Evolutionary conservation across 331 rosid species (phyloP), one percentile per base, ranked within the genome.

Genomic region (Telfairia occidentalis): DNA sequence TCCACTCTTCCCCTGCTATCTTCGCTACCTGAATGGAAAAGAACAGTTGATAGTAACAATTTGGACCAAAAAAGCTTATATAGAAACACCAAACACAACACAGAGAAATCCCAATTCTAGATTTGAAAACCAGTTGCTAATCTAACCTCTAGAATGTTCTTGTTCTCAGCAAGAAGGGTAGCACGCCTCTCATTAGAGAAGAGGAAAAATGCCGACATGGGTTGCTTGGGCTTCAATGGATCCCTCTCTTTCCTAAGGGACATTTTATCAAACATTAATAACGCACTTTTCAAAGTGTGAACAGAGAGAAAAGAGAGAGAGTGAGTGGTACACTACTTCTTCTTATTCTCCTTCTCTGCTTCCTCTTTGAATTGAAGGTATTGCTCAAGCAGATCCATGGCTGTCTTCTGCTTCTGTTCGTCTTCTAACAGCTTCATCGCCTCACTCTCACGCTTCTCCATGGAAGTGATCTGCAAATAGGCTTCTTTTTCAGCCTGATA

Each of bases 161-260:
- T 95, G 74, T 86, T 87, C 71, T 83, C 92, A 1, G 87, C 89
- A 50, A 71, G 63, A 58, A 95, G 83, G 52, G 89, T 85, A 4
- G 93, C 77, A 26, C 97, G 80, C 80, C 96, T 88, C 71, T 88
- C 97, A 26, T 84, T 91, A 24, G 96, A 79, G 82, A 78, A 94
- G 74, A 94, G 29, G 80, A 91, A 85, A 84, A 84, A 94, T 3
- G 96, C 89, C 30, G 98, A 90, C 87, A 90, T 38, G 8, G 98
- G 97, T 0, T 90, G 96, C 84, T 91, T 95, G 48, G 98, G 98
- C 71, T 90, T 95, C 96, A 85, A 74, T 18, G 97, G 97, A 79
- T 95, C 97, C 85, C 83, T 95, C 58, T 86, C 97, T 77, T 91
- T 95, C 89, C 93, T 93, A 82, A 15, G 75, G 5, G 23, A 30